Percentiles rank a stretch among this genome's conserved stretches.
Conservation (phyloP, 768 basidiomycete species). For the Clitopilus passeckerianus region DNA sequence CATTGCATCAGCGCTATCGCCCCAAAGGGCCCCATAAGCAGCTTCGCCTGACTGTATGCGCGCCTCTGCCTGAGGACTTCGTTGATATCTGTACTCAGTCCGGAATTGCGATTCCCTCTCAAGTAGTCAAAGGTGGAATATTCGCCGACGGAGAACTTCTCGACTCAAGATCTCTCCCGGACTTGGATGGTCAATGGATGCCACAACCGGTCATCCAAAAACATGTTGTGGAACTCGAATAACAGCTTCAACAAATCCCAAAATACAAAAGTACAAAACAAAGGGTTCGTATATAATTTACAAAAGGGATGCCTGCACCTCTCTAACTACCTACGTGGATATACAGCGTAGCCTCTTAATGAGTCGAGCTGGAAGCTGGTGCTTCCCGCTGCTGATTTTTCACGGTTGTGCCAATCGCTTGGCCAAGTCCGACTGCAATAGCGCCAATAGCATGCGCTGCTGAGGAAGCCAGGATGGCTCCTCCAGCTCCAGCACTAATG, state of each 20-base stretch:
- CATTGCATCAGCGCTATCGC: conserved; percentile 39
- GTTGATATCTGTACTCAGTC: conserved; percentile 40
- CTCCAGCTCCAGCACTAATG: conserved; percentile 64
- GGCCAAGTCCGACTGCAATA: conserved; percentile 70
- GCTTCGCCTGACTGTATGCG: conserved; percentile 46
- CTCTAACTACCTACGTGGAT: neutral
- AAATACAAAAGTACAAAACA: neutral
- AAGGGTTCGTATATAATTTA: neutral
- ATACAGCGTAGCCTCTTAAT: neutral
- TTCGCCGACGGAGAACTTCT: conserved; percentile 37
- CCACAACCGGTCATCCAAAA: neutral
- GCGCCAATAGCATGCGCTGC: conserved; percentile 78
- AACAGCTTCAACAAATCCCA: neutral
- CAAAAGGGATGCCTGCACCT: neutral
- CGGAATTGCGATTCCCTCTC: conserved; percentile 32
- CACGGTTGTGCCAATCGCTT: conserved; percentile 31
- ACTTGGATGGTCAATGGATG: conserved; percentile 31
- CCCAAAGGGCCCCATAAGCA: conserved; percentile 38
- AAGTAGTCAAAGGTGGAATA: conserved; percentile 38
- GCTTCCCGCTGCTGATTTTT: conserved; percentile 23
- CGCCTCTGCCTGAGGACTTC: conserved; percentile 58
- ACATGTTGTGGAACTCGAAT: neutral
- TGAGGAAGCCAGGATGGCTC: conserved; percentile 65
- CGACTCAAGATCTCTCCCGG: conserved; percentile 25
- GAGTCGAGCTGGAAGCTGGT: conserved; percentile 11